Evolutionary conservation across 106 monocot genomes (phyloP).

Genomic region (Ottelia alismoides): DNA sequence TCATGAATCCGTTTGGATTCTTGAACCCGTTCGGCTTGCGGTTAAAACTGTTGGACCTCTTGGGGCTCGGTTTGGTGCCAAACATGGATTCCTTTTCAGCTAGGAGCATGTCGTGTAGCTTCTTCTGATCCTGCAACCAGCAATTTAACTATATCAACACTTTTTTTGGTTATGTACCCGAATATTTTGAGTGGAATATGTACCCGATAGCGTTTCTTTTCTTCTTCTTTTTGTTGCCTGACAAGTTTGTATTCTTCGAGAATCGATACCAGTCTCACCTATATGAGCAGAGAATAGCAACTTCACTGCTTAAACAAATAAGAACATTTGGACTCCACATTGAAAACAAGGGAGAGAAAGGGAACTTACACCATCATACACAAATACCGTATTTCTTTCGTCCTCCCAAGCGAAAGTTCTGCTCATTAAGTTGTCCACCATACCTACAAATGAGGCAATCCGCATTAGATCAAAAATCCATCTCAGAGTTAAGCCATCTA

Average conservation of each 20-base stretch:
- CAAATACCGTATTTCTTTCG: conserved; percentile 50
- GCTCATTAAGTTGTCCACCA: conserved; percentile 68
- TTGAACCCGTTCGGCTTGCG: conserved; percentile 21
- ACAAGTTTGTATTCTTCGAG: conserved; percentile 73
- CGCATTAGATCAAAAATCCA: background rate
- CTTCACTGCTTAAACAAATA: background rate
- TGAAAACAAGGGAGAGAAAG: background rate
- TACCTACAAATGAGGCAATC: conserved; percentile 24
- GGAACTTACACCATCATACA: conserved; percentile 82
- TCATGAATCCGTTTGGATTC: conserved; percentile 46
- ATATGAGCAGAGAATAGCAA: background rate
- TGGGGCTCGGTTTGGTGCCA: conserved; percentile 55
- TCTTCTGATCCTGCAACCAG: conserved; percentile 68
- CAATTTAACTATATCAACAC: background rate
- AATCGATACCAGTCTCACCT: conserved; percentile 76
- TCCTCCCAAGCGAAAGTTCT: conserved; percentile 82
- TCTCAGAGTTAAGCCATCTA: background rate
- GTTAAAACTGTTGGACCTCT: conserved; percentile 43
- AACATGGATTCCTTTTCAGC: conserved; percentile 51
- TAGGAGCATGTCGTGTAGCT: conserved; percentile 45
- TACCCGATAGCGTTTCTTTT: conserved; percentile 68
- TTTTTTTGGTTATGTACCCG: background rate
- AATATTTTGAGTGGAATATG: background rate
- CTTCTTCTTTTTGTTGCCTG: conserved; percentile 75
- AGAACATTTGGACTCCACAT: background rate